Base-by-base conservation (phyloP, 1,284 basidiomycete species). In the Cryptococcus sp. region DNA sequence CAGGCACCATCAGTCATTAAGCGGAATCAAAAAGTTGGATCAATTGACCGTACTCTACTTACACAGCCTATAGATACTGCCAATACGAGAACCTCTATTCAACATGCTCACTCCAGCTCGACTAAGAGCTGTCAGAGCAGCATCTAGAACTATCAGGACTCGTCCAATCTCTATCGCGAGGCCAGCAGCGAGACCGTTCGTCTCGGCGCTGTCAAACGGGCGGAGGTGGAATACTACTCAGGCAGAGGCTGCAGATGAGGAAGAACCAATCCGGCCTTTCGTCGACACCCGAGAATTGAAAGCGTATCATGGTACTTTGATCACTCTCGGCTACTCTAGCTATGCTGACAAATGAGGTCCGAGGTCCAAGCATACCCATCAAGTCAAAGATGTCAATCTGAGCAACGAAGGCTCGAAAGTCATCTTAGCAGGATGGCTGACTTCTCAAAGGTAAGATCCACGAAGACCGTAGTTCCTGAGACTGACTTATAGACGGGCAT, bases 351-450 rank as follows among this genome's bases (percentile, higher is more conserved):
- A 18, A 7, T 7, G 37, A 69, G 69, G 69, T 5, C 60, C 61
- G 4, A 49, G 65, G 41, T 24, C 59, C 7, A 43, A 45, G 18
- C 57, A 62, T 23, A 85, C 85, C 4, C 87, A 91, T 67, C 74
- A 87, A 85, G 66, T 83, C 81, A 41, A 75, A 82, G 14, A 78
- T 91, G 54, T 77, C 79, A 56, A 64, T 79, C 44, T 62, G 66
- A 21, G 78, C 86, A 19, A 21, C 67, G 80, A 77, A 48, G 86
- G 84, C 55, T 64, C 77, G 32, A 70, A 69, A 50, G 86, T 91
- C 59, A 78, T 85, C 56, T 77, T 93, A 45, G 79, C 85, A 18
- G 90, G 90, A 37, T 89, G 86, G 85, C 66, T 70, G 24, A 61
- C 58, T 43, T 60, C 64, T 10, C 62, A 65, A 46, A 52, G 72